These are phyloP conservation scores for Leucogyrophana mollusca DNA, from an alignment of 768 basidiomycete species.

Conservation along the genomic window DNA sequence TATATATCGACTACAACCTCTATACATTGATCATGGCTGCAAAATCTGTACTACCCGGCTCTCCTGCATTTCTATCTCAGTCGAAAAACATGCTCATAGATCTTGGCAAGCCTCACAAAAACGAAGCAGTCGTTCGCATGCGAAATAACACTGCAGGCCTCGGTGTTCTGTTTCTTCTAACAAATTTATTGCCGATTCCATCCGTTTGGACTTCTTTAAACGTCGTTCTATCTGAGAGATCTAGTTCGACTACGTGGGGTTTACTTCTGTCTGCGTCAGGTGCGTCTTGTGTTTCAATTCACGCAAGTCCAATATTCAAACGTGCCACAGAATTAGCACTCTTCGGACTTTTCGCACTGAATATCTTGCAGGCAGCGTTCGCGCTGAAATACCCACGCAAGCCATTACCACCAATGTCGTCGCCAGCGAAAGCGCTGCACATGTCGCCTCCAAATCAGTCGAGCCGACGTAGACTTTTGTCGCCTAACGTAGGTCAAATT, in stretches of 20 bases:
- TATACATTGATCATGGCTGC: too few species aligned
- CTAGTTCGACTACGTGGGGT: conserved; percentile 9
- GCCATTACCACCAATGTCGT: conserved; percentile 24
- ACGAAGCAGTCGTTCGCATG: conserved; percentile 37
- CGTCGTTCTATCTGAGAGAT: conserved; percentile 23
- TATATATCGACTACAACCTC: too few species aligned
- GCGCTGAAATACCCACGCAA: conserved; percentile 36
- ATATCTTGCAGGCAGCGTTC: conserved; percentile 33
- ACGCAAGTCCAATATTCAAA: neutral
- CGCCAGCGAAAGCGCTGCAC: conserved; percentile 17
- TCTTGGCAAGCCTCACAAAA: conserved; percentile 30
- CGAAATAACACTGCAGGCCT: conserved; percentile 37
- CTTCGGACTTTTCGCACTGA: conserved; percentile 29
- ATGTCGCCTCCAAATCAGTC: conserved; percentile 24
- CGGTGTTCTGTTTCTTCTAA: conserved; percentile 30
- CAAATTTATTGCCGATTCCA: conserved; percentile 37
- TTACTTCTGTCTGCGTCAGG: conserved; percentile 29
- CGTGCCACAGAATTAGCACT: conserved; percentile 31
- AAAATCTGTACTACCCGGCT: too few species aligned
- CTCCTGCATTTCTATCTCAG: too few species aligned
- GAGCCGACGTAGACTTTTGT: conserved; percentile 23
- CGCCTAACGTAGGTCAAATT: conserved; percentile 7
- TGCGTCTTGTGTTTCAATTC: conserved; percentile 12
- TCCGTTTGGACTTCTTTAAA: conserved; percentile 33
- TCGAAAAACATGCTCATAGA: too few species aligned